Evolutionary conservation across 2,329 filamentous ascomycete genomes (phyloP).

Genomic region (Cytospora piceae): DNA sequence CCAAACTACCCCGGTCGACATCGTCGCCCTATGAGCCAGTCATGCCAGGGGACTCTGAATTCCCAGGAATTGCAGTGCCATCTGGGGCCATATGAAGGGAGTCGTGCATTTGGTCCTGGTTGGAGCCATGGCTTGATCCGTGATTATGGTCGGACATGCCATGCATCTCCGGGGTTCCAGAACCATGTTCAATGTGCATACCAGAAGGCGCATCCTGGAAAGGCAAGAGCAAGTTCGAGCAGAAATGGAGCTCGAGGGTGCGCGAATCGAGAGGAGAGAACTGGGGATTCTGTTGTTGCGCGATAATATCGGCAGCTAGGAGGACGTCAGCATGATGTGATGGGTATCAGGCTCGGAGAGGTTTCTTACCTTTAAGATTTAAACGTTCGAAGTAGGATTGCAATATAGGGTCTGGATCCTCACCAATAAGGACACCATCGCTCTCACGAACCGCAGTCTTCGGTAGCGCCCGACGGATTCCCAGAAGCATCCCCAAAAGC

Average conservation of each 20-base stretch:
- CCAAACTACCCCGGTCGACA: background rate
- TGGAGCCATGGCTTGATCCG: slow-evolving; percentile 1
- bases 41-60: slow-evolving; percentile 1
- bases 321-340: slow-evolving; percentile 24
- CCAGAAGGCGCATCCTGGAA: slow-evolving; percentile 16
- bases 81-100: background rate
- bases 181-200: slow-evolving; percentile 6
- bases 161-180: background rate
- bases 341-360: no score
- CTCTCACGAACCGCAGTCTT: slow-evolving; percentile 49
- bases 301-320: slow-evolving; percentile 45
- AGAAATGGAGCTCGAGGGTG: slow-evolving; percentile 51
- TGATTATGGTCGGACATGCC: background rate
- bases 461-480: slow-evolving; percentile 63
- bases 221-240: slow-evolving; percentile 47
- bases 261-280: slow-evolving; percentile 55
- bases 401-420: slow-evolving; percentile 51
- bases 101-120: background rate
- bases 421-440: slow-evolving; percentile 53
- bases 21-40: background rate
- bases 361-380: slow-evolving; percentile 59
- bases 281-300: slow-evolving; percentile 54
- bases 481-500: slow-evolving; percentile 63
- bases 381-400: slow-evolving; percentile 59
- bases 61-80: background rate